phyloP scores from a whole-genome alignment of 805 yeast genomes.

The Huiozyma naganishii region DNA sequence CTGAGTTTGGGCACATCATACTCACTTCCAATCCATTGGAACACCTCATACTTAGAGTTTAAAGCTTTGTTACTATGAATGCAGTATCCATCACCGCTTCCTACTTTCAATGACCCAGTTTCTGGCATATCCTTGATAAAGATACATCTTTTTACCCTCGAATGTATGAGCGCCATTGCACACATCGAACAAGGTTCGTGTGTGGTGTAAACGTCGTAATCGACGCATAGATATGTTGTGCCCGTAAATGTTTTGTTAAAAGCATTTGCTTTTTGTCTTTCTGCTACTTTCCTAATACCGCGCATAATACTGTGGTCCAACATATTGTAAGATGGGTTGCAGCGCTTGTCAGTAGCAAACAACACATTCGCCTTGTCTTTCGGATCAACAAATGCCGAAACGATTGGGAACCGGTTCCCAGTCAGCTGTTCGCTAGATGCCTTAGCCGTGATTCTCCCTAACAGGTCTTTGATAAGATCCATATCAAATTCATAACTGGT shows the following conservation, averaged over 20 bases:
- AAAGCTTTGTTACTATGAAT: constrained; percentile 65
- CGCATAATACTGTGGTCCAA: constrained; percentile 66
- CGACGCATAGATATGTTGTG: constrained; percentile 55
- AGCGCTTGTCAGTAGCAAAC: constrained; percentile 32
- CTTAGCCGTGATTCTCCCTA: constrained; percentile 20
- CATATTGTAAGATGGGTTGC: constrained; percentile 32
- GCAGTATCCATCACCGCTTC: constrained; percentile 56
- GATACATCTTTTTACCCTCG: constrained; percentile 61
- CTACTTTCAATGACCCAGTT: constrained; percentile 47
- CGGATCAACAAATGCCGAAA: constrained; percentile 58
- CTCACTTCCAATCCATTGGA: constrained; percentile 51
- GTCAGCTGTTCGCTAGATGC: constrained; percentile 11
- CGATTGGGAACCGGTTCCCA: constrained; percentile 33
- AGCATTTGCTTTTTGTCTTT: constrained; percentile 6
- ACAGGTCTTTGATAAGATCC: constrained; percentile 28
- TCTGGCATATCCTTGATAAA: constrained; percentile 39
- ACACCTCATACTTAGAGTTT: constrained; percentile 82
- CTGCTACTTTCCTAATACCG: constrained; percentile 58
- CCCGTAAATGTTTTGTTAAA: constrained; percentile 12
- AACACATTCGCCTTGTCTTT: constrained; percentile 29
- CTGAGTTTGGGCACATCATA: constrained; percentile 12
- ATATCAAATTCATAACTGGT: constrained; percentile 45
- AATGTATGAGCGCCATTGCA: constrained; percentile 89
- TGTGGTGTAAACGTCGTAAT: constrained; percentile 71
- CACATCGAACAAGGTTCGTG: constrained; percentile 98